Percentiles rank a stretch among this genome's conserved stretches.
Evolutionary conservation across 495 filamentous ascomycete species (phyloP).

Genomic region (Trichoderma virens): DNA sequence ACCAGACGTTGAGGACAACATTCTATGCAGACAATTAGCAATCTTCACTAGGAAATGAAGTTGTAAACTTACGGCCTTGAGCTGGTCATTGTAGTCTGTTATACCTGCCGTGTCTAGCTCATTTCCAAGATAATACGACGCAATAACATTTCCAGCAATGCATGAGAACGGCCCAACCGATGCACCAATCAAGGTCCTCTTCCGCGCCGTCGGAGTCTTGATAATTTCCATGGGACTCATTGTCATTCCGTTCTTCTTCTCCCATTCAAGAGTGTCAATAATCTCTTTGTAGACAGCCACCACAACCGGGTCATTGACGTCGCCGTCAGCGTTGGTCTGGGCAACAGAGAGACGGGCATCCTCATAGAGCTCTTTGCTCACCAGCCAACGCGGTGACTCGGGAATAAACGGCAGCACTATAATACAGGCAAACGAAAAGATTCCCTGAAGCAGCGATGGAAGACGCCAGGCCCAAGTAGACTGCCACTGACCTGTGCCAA

Average conservation of each 20-base stretch:
- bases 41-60: not conserved
- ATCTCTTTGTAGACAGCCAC: constrained; percentile 37
- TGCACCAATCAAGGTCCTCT: constrained; percentile 38
- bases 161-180: constrained; percentile 37
- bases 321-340: constrained; percentile 39
- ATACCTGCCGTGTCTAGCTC: constrained; percentile 43
- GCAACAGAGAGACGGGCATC: constrained; percentile 29
- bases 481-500: constrained; percentile 41
- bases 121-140: constrained; percentile 39
- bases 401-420: constrained; percentile 47
- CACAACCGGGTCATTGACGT: constrained; percentile 31
- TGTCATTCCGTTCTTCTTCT: constrained; percentile 33
- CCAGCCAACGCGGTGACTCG: constrained; percentile 46
- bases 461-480: constrained; percentile 48
- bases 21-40: constrained; percentile 19
- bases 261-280: constrained; percentile 35
- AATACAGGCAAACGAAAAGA: constrained; percentile 46
- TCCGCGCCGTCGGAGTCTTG: constrained; percentile 34
- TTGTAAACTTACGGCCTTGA: constrained; percentile 34
- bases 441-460: constrained; percentile 46
- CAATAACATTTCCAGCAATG: constrained; percentile 45
- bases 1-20: constrained; percentile 39
- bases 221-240: constrained; percentile 36
- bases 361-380: constrained; percentile 30
- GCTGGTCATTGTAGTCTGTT: constrained; percentile 29